Conservation (phyloP, 257 asterid species). For the Salvia miltiorrhiza region DNA sequence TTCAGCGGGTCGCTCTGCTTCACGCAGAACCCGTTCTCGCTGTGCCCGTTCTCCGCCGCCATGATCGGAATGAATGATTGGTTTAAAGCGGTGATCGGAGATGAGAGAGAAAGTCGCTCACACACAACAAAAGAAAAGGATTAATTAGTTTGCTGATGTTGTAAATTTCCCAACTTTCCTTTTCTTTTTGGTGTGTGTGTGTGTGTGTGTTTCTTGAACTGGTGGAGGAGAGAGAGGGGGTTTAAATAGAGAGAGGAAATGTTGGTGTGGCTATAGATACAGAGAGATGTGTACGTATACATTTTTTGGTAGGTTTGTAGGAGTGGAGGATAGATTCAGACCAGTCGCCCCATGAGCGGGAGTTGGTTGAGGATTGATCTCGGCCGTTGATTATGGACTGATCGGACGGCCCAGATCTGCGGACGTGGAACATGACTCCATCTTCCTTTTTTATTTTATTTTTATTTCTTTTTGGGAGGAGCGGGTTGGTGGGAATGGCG, state of each 20-base stretch:
- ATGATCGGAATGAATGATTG: not conserved
- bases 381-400: slow-evolving; percentile 1
- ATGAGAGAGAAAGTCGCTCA: not conserved
- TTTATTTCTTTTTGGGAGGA: not conserved
- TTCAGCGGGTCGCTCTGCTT: slow-evolving; percentile 38
- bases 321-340: slow-evolving; percentile 17
- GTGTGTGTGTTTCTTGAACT: slow-evolving; percentile 12
- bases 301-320: slow-evolving; percentile 30
- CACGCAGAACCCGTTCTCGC: slow-evolving; percentile 32
- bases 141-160: no score
- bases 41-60: slow-evolving; percentile 21
- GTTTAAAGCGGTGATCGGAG: not conserved
- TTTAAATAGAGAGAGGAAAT: slow-evolving; percentile 30
- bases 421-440: slow-evolving; percentile 24
- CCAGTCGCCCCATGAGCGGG: not conserved
- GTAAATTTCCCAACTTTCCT: not conserved
- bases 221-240: slow-evolving; percentile 7
- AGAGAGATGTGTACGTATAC: slow-evolving; percentile 1
- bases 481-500: slow-evolving; percentile 31
- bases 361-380: slow-evolving; percentile 49
- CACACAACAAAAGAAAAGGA: not conserved
- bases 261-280: slow-evolving; percentile 10
- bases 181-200: not conserved
- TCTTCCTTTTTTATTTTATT: not conserved
- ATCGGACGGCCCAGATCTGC: slow-evolving; percentile 21